Conservation (phyloP, 2,329 filamentous ascomycete genomes). For the Clonostachys sp. region DNA sequence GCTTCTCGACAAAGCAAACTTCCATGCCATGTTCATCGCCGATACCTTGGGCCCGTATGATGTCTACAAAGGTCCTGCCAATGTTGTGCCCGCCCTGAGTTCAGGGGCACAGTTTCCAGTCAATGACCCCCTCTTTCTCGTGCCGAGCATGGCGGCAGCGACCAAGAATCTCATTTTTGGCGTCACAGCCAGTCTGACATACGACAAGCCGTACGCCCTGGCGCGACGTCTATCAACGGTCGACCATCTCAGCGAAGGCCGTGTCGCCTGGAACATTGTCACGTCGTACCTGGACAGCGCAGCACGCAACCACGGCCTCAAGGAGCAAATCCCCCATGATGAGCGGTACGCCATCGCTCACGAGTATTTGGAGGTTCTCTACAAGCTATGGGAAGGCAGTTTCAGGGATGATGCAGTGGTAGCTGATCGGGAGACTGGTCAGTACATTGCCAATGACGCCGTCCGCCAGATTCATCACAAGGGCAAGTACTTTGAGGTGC, state of each 20-base stretch:
- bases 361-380: slow-evolving; percentile 3
- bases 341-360: slow-evolving; percentile 6
- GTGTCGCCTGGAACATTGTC: slow-evolving; percentile 55
- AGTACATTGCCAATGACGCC: slow-evolving; percentile 36
- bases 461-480: slow-evolving; percentile 59
- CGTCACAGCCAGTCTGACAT: slow-evolving; percentile 29
- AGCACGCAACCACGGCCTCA: slow-evolving; percentile 53
- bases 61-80: slow-evolving; percentile 10
- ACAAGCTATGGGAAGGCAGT: slow-evolving; percentile 33
- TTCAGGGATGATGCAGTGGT: slow-evolving; percentile 49
- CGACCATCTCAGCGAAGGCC: slow-evolving; percentile 58
- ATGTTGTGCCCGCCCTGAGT: slow-evolving; percentile 12
- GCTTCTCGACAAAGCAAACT: slow-evolving; percentile 54
- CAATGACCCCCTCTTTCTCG: slow-evolving; percentile 11
- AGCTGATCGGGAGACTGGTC: slow-evolving; percentile 43
- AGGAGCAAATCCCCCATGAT: slow-evolving; percentile 31
- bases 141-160: slow-evolving; percentile 42
- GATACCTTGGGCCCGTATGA: slow-evolving; percentile 60
- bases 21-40: slow-evolving; percentile 62
- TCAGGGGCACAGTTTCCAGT: background rate
- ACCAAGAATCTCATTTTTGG: slow-evolving; percentile 6
- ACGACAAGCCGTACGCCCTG: slow-evolving; percentile 62
- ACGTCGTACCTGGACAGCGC: slow-evolving; percentile 64
- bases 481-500: slow-evolving; percentile 54
- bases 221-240: slow-evolving; percentile 57